Evolutionary conservation across 1,139 yeast species (phyloP).

Genomic region (Scheffersomyces insectosa): DNA sequence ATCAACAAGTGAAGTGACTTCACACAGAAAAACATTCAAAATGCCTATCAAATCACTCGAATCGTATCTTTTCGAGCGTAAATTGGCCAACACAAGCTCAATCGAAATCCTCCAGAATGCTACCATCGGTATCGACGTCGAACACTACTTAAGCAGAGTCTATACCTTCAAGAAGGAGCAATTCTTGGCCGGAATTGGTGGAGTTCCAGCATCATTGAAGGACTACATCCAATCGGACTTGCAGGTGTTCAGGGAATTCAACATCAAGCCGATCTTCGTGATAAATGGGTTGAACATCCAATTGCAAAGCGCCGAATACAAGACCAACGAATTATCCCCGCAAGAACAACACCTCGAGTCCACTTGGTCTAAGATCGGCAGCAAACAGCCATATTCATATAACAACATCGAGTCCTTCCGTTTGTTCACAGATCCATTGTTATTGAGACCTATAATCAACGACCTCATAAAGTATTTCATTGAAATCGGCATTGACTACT

Average conservation of each 20-base stretch:
- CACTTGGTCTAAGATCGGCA: conserved; percentile 45
- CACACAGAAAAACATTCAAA: no score
- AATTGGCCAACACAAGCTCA: conserved; percentile 61
- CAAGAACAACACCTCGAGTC: conserved; percentile 48
- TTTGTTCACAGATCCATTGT: conserved; percentile 46
- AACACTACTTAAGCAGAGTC: conserved; percentile 68
- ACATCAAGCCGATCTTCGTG: conserved; percentile 76
- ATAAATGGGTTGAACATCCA: conserved; percentile 57
- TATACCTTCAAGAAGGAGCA: conserved; percentile 69
- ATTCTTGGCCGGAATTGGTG: conserved; percentile 77
- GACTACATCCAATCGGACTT: conserved; percentile 64
- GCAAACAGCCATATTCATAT: conserved; percentile 28
- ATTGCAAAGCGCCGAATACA: conserved; percentile 27
- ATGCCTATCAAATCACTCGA: conserved; percentile 72
- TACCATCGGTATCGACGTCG: conserved; percentile 82
- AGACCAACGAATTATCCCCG: conserved; percentile 43
- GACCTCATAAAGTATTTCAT: conserved; percentile 61
- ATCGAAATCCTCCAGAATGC: conserved; percentile 68
- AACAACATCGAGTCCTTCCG: conserved; percentile 43
- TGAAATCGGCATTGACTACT: conserved; percentile 58
- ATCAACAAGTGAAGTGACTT: no score
- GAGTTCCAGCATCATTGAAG: conserved; percentile 68
- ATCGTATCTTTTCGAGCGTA: conserved; percentile 67
- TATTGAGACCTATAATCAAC: conserved; percentile 50
- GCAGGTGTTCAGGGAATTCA: conserved; percentile 56